These are phyloP conservation scores for Nemania abortiva DNA, from an alignment of 2,329 filamentous ascomycete species.

Conservation along the genomic window DNA sequence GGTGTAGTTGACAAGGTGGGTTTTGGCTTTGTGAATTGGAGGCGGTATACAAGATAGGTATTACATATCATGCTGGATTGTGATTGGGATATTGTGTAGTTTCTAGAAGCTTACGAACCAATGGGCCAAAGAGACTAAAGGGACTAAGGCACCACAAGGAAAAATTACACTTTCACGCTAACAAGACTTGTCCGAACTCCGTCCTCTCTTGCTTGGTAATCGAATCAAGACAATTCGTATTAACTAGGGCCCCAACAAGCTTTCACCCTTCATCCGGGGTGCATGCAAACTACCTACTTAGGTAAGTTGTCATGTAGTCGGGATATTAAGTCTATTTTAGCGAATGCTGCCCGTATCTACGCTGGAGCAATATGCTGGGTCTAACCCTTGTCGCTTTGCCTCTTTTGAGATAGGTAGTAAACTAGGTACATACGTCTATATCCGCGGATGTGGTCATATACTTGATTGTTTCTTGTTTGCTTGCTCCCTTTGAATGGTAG, in stretches of 20 bases:
- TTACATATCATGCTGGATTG: not conserved
- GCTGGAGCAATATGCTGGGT: not conserved
- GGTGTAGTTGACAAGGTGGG: slow-evolving; percentile 10
- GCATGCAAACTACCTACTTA: not conserved
- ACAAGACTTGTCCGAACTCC: slow-evolving; percentile 10
- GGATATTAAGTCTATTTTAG: too few relatives aligned
- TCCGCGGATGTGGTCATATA: too few relatives aligned
- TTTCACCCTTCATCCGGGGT: slow-evolving; percentile 8
- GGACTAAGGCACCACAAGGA: not conserved
- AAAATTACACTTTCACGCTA: not conserved
- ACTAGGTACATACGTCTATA: too few relatives aligned
- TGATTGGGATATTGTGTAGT: not conserved
- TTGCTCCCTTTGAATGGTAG: too few relatives aligned
- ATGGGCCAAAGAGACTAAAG: not conserved
- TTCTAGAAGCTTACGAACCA: not conserved
- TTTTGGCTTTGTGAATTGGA: not conserved
- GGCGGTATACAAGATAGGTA: not conserved
- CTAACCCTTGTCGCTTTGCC: not conserved
- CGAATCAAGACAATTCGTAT: slow-evolving; percentile 1
- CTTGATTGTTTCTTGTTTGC: too few relatives aligned
- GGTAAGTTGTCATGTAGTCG: not conserved
- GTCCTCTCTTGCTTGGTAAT: slow-evolving; percentile 25
- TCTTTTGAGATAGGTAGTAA: not conserved
- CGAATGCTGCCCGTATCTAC: not conserved
- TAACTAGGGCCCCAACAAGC: not conserved